Evolutionary conservation across 139 green algal genomes (phyloP), one percentile per base, ranked within the genome.

Genomic region (Coelastrella sp.): DNA sequence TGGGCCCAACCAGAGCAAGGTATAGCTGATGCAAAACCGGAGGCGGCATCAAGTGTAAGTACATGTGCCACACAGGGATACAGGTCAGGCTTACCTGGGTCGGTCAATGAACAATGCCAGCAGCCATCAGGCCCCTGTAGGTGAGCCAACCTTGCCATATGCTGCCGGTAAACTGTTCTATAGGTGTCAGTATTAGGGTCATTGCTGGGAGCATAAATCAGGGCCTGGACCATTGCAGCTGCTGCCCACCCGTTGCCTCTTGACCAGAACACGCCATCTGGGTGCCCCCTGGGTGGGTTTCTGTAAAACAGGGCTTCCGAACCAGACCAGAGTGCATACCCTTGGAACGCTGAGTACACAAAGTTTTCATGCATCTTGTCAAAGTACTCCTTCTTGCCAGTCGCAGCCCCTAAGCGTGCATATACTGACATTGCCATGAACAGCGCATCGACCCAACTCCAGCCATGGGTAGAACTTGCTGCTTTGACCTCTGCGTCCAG

Each of bases 81-180:
- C 35, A 49, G 35, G 35, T 49, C 3, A 49, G 35, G 25, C 57
- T 15, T 20, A 84, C 78, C 78, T 84, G 78, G 78, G 17, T 66
- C 20, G 6, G 65, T 79, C 6, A 88, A 35, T 7, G 65, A 68
- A 27, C 11, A 61, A 15, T 25, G 63, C 83, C 83, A 88, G 83
- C 83, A 88, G 83, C 83, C 83, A 35, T 78, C 24, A 27, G 83
- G 65, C 25, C 83, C 83, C 66, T 88, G 83, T 65, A 88, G 83
- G 27, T 6, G 6, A 25, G 6, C 12, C 83, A 88, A 27, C 61
- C 83, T 20, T 17, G 59, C 59, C 59, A 73, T 75, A 24, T 68
- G 56, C 24, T 59, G 22, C 82, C 72, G 20, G 61, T 75, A 87
- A 12, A 61, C 58, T 14, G 3, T 61, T 7, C 17, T 25, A 73